A percentile compares a stretch with the other conserved stretches of the same genome.
Conservation (phyloP, 371 early-diverging fungal genomes). For the Dinochytrium kinnereticum region DNA sequence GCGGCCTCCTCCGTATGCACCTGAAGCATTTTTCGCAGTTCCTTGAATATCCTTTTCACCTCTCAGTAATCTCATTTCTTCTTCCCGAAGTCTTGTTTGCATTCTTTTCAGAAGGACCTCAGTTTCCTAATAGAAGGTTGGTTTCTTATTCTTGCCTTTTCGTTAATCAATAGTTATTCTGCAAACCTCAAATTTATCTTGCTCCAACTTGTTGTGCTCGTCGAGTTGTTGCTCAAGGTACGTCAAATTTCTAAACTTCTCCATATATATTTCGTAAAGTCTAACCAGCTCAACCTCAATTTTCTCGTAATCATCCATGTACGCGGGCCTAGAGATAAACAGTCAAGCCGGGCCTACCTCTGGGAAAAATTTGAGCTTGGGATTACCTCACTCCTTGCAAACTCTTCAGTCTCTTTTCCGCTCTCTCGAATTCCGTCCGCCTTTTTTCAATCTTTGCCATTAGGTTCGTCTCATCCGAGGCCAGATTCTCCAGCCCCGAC, state of each 20-base stretch:
- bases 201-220: constrained; percentile 50
- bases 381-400: constrained; percentile 56
- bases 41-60: constrained; percentile 50
- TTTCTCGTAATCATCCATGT: constrained; percentile 63
- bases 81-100: constrained; percentile 54
- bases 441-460: constrained; percentile 57
- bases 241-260: constrained; percentile 51
- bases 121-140: no score
- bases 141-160: neutral
- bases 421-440: constrained; percentile 52
- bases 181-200: constrained; percentile 52
- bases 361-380: no score
- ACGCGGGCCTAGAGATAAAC: constrained; percentile 63
- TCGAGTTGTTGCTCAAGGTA: constrained; percentile 57
- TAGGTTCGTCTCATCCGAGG: constrained; percentile 52
- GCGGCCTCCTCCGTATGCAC: neutral
- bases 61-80: constrained; percentile 52
- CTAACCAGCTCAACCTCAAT: constrained; percentile 52
- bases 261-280: constrained; percentile 53
- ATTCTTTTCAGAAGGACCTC: constrained; percentile 50
- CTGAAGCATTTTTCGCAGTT: neutral
- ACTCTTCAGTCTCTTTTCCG: constrained; percentile 52
- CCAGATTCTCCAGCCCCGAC: constrained; percentile 40
- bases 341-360: no score
- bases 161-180: neutral